These are phyloP conservation scores for Suillus americanus DNA, from an alignment of 768 basidiomycete genomes.

Conservation along the genomic window DNA sequence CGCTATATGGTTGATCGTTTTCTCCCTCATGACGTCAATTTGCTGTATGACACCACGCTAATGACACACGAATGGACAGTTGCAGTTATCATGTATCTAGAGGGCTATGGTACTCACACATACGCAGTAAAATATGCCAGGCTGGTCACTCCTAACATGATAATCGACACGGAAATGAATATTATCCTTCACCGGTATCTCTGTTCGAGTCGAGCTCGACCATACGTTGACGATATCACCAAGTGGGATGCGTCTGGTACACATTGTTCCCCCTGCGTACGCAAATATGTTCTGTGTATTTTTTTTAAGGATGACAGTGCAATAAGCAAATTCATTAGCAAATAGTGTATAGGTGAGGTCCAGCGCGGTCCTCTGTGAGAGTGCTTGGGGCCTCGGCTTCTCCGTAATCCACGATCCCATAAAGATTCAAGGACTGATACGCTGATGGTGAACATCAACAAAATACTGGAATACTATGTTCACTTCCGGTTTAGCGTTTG, in stretches of 20 bases:
- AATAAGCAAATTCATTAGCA: not conserved
- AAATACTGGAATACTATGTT: not conserved
- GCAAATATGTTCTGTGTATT: not conserved
- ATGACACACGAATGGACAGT: too few species aligned
- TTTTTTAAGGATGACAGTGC: not conserved
- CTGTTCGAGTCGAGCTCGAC: not conserved
- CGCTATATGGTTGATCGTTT: too few species aligned
- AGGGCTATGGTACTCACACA: not conserved
- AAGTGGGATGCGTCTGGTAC: not conserved
- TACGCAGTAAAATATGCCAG: not conserved
- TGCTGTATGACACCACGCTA: too few species aligned
- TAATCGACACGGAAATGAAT: not conserved
- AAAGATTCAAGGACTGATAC: not conserved
- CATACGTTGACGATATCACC: not conserved
- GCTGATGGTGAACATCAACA: not conserved
- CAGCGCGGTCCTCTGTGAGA: too few species aligned
- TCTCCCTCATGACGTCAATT: too few species aligned
- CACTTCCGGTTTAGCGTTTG: conserved; percentile 11
- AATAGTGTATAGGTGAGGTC: too few species aligned
- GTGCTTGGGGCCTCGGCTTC: too few species aligned
- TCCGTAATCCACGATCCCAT: not conserved
- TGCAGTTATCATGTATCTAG: not conserved
- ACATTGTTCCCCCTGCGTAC: not conserved
- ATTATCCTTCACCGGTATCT: not conserved
- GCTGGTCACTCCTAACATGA: not conserved